Evolutionary conservation across 1,284 basidiomycete genomes (phyloP).

Genomic region (Heterobasidion annosum): DNA sequence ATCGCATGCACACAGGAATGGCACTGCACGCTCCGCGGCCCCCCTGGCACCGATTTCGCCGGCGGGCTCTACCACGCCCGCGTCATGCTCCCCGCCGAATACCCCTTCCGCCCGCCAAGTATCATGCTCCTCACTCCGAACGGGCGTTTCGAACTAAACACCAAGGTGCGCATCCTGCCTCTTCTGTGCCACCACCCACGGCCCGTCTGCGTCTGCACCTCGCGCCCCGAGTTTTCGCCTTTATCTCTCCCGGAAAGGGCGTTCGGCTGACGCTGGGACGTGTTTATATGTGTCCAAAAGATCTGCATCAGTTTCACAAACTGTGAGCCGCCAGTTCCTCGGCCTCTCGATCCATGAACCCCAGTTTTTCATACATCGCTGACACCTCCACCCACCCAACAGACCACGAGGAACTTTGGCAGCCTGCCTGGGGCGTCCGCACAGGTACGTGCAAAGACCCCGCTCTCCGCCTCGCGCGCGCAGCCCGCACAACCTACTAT

Average conservation of each 20-base stretch:
- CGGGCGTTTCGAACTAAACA: constrained; percentile 91
- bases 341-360: no score
- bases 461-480: neutral
- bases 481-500: neutral
- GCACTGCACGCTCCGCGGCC: constrained; percentile 94
- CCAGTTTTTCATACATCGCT: neutral
- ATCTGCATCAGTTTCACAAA: constrained; percentile 92
- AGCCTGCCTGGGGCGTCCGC: constrained; percentile 95
- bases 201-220: neutral
- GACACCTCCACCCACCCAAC: neutral
- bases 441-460: constrained; percentile 48
- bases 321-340: constrained; percentile 37
- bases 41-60: constrained; percentile 82
- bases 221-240: neutral
- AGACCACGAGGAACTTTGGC: constrained; percentile 91
- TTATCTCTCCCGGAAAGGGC: neutral
- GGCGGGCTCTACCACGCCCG: constrained; percentile 90
- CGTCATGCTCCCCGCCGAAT: constrained; percentile 85
- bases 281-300: constrained; percentile 25
- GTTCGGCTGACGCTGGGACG: no score
- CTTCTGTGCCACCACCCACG: neutral
- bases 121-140: constrained; percentile 94
- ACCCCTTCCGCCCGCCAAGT: constrained; percentile 91
- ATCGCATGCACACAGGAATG: constrained; percentile 60
- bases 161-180: constrained; percentile 62